A percentile compares a stretch with the other conserved stretches of the same genome.
phyloP scores from a whole-genome alignment of 2,329 filamentous ascomycete species.

The Simplicillium aogashimaense region DNA sequence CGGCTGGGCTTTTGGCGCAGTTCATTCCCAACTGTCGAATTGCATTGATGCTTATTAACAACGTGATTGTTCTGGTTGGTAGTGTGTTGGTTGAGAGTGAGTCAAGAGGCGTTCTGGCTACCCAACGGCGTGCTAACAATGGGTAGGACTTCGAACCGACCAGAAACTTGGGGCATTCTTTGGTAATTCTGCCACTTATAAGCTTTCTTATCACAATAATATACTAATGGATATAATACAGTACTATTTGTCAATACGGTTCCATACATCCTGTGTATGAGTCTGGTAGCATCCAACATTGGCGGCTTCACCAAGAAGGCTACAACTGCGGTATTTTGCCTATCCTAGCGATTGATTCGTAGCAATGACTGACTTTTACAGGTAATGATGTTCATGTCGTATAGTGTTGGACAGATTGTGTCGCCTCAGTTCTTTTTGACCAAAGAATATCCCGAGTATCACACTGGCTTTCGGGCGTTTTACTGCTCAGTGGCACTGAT shows the following conservation, averaged over 20 bases:
- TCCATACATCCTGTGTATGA: conserved; percentile 10
- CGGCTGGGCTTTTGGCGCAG: not conserved
- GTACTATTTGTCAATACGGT: conserved; percentile 8
- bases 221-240: not conserved
- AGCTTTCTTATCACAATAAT: not conserved
- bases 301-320: conserved; percentile 9
- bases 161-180: too few species aligned
- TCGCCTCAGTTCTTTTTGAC: conserved; percentile 8
- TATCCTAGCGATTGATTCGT: not conserved
- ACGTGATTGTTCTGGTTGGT: too few species aligned
- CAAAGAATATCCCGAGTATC: conserved; percentile 13
- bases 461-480: too few species aligned
- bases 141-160: too few species aligned
- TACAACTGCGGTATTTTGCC: conserved; percentile 1
- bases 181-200: not conserved
- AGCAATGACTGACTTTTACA: not conserved
- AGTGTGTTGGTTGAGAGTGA: too few species aligned
- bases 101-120: too few species aligned
- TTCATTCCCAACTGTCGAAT: too few species aligned
- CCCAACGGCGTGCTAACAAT: too few species aligned
- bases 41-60: too few species aligned
- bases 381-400: conserved; percentile 7
- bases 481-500: too few species aligned
- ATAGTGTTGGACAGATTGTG: conserved; percentile 6
- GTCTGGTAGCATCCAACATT: conserved; percentile 12